Percentiles rank a stretch among this genome's conserved stretches.
These are phyloP conservation scores for Trichoderma asperelloides DNA, from an alignment of 495 filamentous ascomycete genomes.

Conservation along the genomic window DNA sequence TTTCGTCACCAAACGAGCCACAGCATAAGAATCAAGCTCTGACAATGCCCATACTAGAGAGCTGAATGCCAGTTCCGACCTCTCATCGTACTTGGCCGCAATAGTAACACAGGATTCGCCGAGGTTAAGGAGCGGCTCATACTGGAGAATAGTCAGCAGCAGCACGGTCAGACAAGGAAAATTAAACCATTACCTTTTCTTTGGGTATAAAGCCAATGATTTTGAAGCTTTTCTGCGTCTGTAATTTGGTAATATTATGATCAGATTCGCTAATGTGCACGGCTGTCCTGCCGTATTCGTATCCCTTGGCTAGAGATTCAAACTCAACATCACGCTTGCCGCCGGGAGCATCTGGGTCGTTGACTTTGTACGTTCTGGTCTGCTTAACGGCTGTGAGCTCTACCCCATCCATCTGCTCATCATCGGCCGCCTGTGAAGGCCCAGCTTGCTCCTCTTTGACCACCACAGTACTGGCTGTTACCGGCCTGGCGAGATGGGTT, in stretches of 20 bases:
- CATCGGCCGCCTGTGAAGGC: slow-evolving; percentile 38
- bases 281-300: slow-evolving; percentile 85
- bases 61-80: slow-evolving; percentile 73
- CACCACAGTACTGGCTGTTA: slow-evolving; percentile 68
- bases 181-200: slow-evolving; percentile 48
- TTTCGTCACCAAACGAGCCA: slow-evolving; percentile 78
- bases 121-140: slow-evolving; percentile 78
- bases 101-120: slow-evolving; percentile 67
- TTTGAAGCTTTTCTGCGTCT: slow-evolving; percentile 64
- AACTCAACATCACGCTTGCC: slow-evolving; percentile 77
- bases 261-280: slow-evolving; percentile 84
- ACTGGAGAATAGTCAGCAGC: slow-evolving; percentile 40
- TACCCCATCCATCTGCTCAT: slow-evolving; percentile 34
- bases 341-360: slow-evolving; percentile 61
- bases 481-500: slow-evolving; percentile 64
- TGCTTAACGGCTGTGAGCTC: slow-evolving; percentile 51
- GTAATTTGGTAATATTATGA: slow-evolving; percentile 67
- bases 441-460: slow-evolving; percentile 34
- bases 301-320: slow-evolving; percentile 84
- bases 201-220: slow-evolving; percentile 78
- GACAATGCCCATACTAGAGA: slow-evolving; percentile 83
- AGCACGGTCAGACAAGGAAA: not conserved
- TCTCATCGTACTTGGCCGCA: slow-evolving; percentile 60
- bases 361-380: slow-evolving; percentile 69
- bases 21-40: slow-evolving; percentile 77